Percentiles rank a stretch among this genome's conserved stretches.
These are phyloP conservation scores for Rhododendron henanense DNA, from an alignment of 148 eudicot genomes.

Conservation along the genomic window DNA sequence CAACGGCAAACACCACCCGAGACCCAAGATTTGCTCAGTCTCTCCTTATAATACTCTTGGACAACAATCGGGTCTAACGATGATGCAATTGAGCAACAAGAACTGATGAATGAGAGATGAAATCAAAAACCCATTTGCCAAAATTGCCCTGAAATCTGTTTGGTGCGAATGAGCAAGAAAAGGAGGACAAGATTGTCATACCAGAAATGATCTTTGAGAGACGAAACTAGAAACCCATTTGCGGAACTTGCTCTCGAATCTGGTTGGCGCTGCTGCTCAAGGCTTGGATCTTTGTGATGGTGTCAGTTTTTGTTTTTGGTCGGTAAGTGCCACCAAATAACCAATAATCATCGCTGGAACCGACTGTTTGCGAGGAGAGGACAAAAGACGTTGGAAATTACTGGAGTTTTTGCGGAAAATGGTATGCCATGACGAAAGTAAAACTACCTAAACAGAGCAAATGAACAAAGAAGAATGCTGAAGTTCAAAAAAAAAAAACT, in stretches of 20 bases:
- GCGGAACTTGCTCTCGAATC: background rate
- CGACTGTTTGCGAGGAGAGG: background rate
- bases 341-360: background rate
- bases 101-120: conserved; percentile 10
- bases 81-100: conserved; percentile 11
- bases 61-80: background rate
- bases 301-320: background rate
- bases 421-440: background rate
- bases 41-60: background rate
- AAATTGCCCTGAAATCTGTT: conserved; percentile 2
- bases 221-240: conserved; percentile 20
- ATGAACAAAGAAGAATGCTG: background rate
- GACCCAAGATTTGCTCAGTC: conserved; percentile 7
- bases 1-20: background rate
- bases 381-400: background rate
- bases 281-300: background rate
- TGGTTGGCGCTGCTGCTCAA: background rate
- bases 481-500: background rate
- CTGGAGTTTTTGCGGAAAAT: background rate
- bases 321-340: background rate
- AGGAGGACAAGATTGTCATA: background rate
- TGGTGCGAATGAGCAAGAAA: background rate
- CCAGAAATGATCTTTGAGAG: conserved; percentile 8
- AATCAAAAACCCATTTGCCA: conserved; percentile 17
- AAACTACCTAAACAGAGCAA: background rate